phyloP scores from a whole-genome alignment of 805 yeast genomes.

The Candida lessepsii region DNA sequence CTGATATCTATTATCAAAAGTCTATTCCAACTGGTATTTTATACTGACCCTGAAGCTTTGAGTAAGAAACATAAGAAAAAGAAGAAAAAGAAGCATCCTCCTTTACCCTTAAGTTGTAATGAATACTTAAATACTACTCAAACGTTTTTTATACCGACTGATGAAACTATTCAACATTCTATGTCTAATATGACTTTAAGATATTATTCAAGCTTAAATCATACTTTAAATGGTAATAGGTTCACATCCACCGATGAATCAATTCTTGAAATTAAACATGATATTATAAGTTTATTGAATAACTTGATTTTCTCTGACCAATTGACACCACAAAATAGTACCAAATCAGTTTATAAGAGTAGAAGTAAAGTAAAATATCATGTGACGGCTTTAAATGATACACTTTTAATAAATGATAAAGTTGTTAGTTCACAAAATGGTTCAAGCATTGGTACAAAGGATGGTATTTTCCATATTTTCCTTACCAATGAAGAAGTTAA shows the following conservation, averaged over 20 bases:
- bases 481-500: slow-evolving; percentile 11
- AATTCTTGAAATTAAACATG: slow-evolving; percentile 27
- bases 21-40: slow-evolving; percentile 22
- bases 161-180: slow-evolving; percentile 24
- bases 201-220: slow-evolving; percentile 30
- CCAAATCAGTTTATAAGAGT: slow-evolving; percentile 6
- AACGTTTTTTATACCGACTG: slow-evolving; percentile 37
- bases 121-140: slow-evolving; percentile 24
- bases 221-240: slow-evolving; percentile 16
- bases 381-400: slow-evolving; percentile 14
- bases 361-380: slow-evolving; percentile 14
- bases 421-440: slow-evolving; percentile 15
- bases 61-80: slow-evolving; percentile 3
- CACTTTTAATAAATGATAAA: slow-evolving; percentile 20
- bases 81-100: slow-evolving; percentile 12
- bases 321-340: slow-evolving; percentile 4
- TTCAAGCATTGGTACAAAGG: slow-evolving; percentile 23
- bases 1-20: slow-evolving; percentile 25
- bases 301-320: slow-evolving; percentile 21
- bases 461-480: slow-evolving; percentile 38
- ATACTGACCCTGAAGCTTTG: background rate
- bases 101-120: slow-evolving; percentile 25
- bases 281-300: slow-evolving; percentile 26
- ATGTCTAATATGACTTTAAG: slow-evolving; percentile 25
- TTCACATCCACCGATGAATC: slow-evolving; percentile 31